Evolutionary conservation across 2,329 filamentous ascomycete genomes (phyloP).

Genomic region (Westerdykella aurantiaca): DNA sequence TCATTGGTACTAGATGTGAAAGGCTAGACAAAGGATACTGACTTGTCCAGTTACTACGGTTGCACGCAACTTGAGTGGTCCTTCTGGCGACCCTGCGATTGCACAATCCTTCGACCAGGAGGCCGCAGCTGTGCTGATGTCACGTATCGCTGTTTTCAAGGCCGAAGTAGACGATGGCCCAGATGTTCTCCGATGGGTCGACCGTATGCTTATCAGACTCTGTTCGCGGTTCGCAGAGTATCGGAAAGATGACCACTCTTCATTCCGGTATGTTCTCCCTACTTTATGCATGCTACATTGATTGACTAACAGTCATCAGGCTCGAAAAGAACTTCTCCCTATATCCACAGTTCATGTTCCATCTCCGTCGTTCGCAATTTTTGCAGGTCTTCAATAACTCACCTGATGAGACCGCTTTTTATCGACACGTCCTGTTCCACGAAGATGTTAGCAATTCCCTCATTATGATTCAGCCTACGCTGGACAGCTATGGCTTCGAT

Average conservation of each 20-base stretch:
- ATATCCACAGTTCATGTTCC: constrained; percentile 99
- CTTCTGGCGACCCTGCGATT: constrained; percentile 87
- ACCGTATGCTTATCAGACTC: constrained; percentile 93
- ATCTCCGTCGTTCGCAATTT: constrained; percentile 93
- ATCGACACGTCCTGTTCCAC: constrained; percentile 92
- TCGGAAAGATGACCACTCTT: constrained; percentile 94
- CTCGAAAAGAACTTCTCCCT: constrained; percentile 96
- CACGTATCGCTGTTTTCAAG: constrained; percentile 98
- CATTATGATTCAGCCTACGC: constrained; percentile 96
- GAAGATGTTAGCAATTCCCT: constrained; percentile 96
- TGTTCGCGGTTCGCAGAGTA: constrained; percentile 98
- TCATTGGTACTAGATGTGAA: neutral
- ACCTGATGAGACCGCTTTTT: constrained; percentile 98
- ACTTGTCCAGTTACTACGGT: constrained; percentile 69
- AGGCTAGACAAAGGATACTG: constrained; percentile 8
- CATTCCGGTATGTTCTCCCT: constrained; percentile 88
- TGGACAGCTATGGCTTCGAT: constrained; percentile 96
- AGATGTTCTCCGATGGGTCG: constrained; percentile 97
- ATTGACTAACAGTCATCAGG: constrained; percentile 55
- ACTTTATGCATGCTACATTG: constrained; percentile 74
- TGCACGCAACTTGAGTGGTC: constrained; percentile 82
- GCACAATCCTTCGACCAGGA: constrained; percentile 98
- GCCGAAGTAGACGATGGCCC: constrained; percentile 96
- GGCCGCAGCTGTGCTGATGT: constrained; percentile 95
- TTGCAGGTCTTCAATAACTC: constrained; percentile 99